Evolutionary conservation across 331 rosid species (phyloP).

Genomic region (Arachis monticola): DNA sequence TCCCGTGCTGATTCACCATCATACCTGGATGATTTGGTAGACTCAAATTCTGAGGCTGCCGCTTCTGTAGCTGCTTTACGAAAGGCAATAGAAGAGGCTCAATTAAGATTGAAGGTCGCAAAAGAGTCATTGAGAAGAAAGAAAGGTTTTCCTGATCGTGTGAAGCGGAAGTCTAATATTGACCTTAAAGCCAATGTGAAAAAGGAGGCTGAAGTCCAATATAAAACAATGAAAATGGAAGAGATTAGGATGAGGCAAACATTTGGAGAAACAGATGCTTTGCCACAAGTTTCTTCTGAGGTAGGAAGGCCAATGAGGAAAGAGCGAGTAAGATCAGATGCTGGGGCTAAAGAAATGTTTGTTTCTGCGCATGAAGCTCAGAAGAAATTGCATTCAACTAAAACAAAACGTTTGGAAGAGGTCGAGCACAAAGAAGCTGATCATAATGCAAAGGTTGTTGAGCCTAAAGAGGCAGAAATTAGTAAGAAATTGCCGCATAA

Average conservation of each 20-base stretch:
- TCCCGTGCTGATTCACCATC: conserved; percentile 54
- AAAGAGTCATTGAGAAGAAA: conserved; percentile 77
- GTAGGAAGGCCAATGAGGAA: conserved; percentile 42
- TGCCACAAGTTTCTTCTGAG: conserved; percentile 44
- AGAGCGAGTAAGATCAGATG: conserved; percentile 47
- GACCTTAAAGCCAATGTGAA: conserved; percentile 46
- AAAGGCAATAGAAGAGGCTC: conserved; percentile 96
- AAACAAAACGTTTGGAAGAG: conserved; percentile 47
- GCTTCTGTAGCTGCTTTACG: conserved; percentile 85
- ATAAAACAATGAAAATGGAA: conserved; percentile 41
- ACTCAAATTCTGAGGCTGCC: conserved; percentile 80
- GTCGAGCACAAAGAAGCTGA: conserved; percentile 50
- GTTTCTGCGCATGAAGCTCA: conserved; percentile 41
- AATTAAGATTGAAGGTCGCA: conserved; percentile 70
- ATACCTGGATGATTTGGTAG: conserved; percentile 64
- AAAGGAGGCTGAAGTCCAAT: conserved; percentile 40
- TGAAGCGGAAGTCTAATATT: conserved; percentile 51
- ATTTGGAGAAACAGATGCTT: conserved; percentile 45
- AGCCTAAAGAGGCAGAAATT: conserved; percentile 46
- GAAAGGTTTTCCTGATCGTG: conserved; percentile 61
- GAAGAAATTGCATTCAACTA: conserved; percentile 44
- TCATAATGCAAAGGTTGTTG: conserved; percentile 40
- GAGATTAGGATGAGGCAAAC: conserved; percentile 49
- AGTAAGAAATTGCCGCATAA: conserved; percentile 4
- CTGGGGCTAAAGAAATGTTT: conserved; percentile 28